These are phyloP conservation scores for Cordyceps pruinosa DNA, from an alignment of 2,329 filamentous ascomycete genomes.

Conservation along the genomic window DNA sequence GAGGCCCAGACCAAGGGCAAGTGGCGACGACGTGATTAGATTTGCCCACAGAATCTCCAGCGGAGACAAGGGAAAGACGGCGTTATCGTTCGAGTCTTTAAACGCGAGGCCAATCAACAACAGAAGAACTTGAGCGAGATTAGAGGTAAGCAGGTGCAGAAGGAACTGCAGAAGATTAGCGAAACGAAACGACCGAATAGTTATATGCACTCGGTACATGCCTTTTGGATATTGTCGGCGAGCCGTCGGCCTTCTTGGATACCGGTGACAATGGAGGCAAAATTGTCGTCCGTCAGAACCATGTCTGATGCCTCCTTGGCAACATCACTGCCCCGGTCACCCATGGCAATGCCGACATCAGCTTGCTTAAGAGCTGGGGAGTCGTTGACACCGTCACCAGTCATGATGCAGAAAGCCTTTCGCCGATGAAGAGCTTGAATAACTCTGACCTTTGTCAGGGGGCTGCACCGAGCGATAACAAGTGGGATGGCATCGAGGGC, in stretches of 20 bases:
- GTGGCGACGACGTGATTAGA: slow-evolving; percentile 63
- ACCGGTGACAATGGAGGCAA: slow-evolving; percentile 70
- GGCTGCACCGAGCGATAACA: slow-evolving; percentile 63
- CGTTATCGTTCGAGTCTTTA: slow-evolving; percentile 51
- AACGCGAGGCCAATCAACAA: slow-evolving; percentile 64
- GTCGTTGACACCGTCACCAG: slow-evolving; percentile 69
- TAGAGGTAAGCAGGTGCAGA: slow-evolving; percentile 61
- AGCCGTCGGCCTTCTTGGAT: slow-evolving; percentile 63
- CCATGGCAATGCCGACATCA: slow-evolving; percentile 72
- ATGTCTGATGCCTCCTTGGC: slow-evolving; percentile 81
- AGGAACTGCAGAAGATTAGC: slow-evolving; percentile 39
- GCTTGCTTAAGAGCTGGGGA: slow-evolving; percentile 65
- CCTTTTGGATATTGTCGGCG: slow-evolving; percentile 70
- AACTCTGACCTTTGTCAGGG: slow-evolving; percentile 67
- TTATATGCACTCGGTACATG: slow-evolving; percentile 22
- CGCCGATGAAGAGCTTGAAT: slow-evolving; percentile 66
- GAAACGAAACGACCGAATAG: not conserved
- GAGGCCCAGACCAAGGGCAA: slow-evolving; percentile 65
- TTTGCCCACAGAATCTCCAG: slow-evolving; percentile 74
- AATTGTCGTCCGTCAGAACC: slow-evolving; percentile 83
- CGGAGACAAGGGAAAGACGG: slow-evolving; percentile 64
- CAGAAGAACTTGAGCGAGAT: slow-evolving; percentile 62
- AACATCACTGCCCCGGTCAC: slow-evolving; percentile 62
- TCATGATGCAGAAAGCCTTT: slow-evolving; percentile 65
- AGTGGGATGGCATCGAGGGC: slow-evolving; percentile 53